Percentiles rank a stretch among this genome's conserved stretches.
These are phyloP conservation scores for Xerocomellus chrysenteron DNA, from an alignment of 768 basidiomycete genomes.

Conservation along the genomic window DNA sequence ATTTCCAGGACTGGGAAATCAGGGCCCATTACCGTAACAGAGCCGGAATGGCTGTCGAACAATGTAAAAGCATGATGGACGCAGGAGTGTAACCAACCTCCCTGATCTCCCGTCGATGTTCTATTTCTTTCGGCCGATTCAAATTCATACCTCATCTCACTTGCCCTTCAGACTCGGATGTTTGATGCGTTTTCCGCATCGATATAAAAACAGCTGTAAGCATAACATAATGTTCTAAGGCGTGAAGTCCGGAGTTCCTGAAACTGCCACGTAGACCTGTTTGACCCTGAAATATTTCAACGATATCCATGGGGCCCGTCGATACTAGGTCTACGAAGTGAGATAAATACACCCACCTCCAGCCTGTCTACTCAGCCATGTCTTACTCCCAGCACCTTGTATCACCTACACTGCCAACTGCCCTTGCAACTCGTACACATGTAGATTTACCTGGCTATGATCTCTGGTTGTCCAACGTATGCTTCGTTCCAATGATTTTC, in stretches of 20 bases:
- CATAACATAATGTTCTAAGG: no score
- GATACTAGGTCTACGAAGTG: not conserved
- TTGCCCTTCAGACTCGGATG: no score
- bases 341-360: not conserved
- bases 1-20: not conserved
- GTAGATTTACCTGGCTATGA: constrained; percentile 26
- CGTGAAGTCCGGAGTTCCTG: not conserved
- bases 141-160: no score
- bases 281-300: not conserved
- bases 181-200: no score
- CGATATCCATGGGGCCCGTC: not conserved
- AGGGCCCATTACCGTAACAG: rapidly evolving
- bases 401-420: constrained; percentile 17
- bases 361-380: constrained; percentile 4
- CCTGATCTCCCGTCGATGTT: no score
- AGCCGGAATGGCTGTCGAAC: rapidly evolving
- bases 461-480: constrained; percentile 19
- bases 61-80: not conserved
- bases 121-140: no score
- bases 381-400: constrained; percentile 16
- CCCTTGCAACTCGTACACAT: constrained; percentile 2
- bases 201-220: no score
- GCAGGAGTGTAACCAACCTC: not conserved
- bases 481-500: not conserved
- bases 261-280: not conserved